phyloP scores from a whole-genome alignment of 192 early-diverging fungal species.

The Spinellus fusiger region DNA sequence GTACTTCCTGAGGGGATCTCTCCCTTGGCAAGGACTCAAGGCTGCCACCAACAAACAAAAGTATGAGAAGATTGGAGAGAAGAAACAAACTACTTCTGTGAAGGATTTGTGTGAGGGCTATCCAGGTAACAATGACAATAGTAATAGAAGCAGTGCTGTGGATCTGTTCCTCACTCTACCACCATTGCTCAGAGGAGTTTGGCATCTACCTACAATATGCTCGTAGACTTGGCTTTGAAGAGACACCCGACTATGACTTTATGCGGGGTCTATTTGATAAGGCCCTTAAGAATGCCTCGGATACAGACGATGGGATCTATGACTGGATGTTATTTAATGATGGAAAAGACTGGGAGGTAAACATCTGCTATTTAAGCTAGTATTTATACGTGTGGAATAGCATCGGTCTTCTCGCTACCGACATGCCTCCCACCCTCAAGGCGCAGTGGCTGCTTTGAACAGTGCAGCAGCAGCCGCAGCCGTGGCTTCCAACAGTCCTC shows the following conservation, averaged over 20 bases:
- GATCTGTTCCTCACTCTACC: background rate
- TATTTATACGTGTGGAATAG: background rate
- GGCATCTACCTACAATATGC: constrained; percentile 81
- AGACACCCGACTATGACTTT: constrained; percentile 93
- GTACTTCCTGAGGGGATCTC: constrained; percentile 90
- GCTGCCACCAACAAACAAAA: constrained; percentile 98
- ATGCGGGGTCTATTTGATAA: constrained; percentile 78
- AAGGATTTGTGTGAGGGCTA: constrained; percentile 88
- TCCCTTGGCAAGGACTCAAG: constrained; percentile 99
- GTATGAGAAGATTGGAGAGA: constrained; percentile 98
- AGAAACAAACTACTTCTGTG: constrained; percentile 87
- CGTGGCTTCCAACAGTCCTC: background rate
- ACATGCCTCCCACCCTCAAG: no score
- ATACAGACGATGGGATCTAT: constrained; percentile 84
- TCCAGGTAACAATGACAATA: constrained; percentile 47
- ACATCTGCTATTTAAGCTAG: no score
- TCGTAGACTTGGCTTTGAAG: constrained; percentile 87
- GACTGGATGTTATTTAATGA: constrained; percentile 72
- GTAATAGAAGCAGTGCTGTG: background rate
- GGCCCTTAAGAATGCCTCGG: constrained; percentile 59
- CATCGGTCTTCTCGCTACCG: background rate
- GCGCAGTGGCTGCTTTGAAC: background rate
- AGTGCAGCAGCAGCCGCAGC: background rate
- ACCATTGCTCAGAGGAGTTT: constrained; percentile 62
- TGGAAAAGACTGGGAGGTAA: background rate